phyloP scores from a whole-genome alignment of 2,329 filamentous ascomycete genomes.

The Podosphaera xanthii region DNA sequence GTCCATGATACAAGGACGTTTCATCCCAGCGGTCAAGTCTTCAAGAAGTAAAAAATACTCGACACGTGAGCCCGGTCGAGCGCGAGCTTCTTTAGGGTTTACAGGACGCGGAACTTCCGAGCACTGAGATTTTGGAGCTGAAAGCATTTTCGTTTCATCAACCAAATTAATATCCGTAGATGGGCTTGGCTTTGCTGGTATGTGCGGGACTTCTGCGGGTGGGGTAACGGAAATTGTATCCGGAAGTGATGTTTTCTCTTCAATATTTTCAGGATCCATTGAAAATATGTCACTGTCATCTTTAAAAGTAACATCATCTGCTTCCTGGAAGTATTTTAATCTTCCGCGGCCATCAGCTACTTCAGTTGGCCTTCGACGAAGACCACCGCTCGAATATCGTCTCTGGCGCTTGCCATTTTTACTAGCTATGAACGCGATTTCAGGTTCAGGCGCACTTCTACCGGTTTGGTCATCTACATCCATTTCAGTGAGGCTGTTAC shows the following conservation, averaged over 20 bases:
- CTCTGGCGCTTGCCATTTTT: slow-evolving; percentile 27
- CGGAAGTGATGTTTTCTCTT: not conserved
- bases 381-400: slow-evolving; percentile 69
- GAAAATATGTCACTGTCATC: slow-evolving; percentile 49
- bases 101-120: slow-evolving; percentile 31
- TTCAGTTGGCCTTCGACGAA: slow-evolving; percentile 50
- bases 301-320: slow-evolving; percentile 61
- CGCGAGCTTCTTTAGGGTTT: slow-evolving; percentile 58
- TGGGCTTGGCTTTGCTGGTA: not conserved
- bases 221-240: not conserved
- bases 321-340: slow-evolving; percentile 77
- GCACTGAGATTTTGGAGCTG: slow-evolving; percentile 3
- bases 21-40: slow-evolving; percentile 91
- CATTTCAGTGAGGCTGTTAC: slow-evolving; percentile 14
- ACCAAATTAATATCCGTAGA: not conserved
- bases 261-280: slow-evolving; percentile 29
- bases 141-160: not conserved
- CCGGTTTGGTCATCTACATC: slow-evolving; percentile 24
- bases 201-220: not conserved
- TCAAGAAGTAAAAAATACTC: slow-evolving; percentile 87
- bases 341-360: slow-evolving; percentile 50
- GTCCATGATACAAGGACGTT: slow-evolving; percentile 85
- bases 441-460: slow-evolving; percentile 40
- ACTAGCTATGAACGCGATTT: slow-evolving; percentile 18
- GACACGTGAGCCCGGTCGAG: slow-evolving; percentile 39